Percentiles rank a stretch among this genome's conserved stretches.
phyloP scores from a whole-genome alignment of 225 moss, liverwort and hornwort genomes.

The Neckera pumila region DNA sequence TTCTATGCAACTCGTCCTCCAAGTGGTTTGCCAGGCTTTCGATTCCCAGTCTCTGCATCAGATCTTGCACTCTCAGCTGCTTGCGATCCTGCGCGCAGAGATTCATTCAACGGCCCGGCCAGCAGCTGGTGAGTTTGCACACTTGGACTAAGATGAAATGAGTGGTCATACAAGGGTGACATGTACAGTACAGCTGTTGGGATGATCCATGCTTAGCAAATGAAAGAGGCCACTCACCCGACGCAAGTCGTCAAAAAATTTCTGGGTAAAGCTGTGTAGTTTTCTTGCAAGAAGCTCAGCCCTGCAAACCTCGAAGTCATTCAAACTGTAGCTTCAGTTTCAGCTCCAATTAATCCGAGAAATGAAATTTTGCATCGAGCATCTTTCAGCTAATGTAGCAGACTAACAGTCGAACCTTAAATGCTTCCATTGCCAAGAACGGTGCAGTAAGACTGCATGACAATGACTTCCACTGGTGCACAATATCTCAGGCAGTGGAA shows the following conservation, averaged over 20 bases:
- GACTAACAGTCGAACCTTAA: not conserved
- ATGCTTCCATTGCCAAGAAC: not conserved
- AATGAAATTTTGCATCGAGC: not conserved
- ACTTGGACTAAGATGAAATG: not conserved
- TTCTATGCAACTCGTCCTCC: constrained; percentile 12
- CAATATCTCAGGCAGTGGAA: not conserved
- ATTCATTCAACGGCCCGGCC: not conserved
- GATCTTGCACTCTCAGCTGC: constrained; percentile 16
- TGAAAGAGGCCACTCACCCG: not conserved
- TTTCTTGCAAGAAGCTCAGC: constrained; percentile 23
- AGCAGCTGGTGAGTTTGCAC: not conserved
- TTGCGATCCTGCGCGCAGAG: constrained; percentile 8
- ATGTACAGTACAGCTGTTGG: not conserved
- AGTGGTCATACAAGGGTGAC: not conserved
- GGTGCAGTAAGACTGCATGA: not conserved
- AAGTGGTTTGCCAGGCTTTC: not conserved
- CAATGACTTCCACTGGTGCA: not conserved
- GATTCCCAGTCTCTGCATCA: constrained; percentile 12
- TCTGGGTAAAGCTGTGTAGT: constrained; percentile 2
- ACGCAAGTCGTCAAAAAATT: not conserved
- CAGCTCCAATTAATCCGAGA: not conserved
- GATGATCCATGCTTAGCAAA: not conserved
- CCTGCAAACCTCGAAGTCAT: constrained; percentile 19
- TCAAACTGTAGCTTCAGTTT: not conserved
- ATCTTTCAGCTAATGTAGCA: not conserved